Base-by-base conservation (phyloP, 2,329 filamentous ascomycete genomes). In the Onygena corvina region DNA sequence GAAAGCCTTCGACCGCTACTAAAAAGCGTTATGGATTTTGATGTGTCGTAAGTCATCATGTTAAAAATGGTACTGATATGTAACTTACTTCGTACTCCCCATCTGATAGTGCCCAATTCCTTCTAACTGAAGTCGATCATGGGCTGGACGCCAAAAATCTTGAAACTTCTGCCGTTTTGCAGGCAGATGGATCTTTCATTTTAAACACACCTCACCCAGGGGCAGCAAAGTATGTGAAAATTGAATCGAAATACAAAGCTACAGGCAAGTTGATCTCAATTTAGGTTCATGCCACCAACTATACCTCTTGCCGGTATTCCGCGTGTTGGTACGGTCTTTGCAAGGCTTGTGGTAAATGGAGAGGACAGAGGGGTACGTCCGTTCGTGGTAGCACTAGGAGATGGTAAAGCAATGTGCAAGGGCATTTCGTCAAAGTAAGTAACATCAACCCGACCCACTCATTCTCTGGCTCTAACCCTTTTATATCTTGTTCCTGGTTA, bases 41-140 rank as follows among this genome's bases (percentile, higher is more conserved):
- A 49, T 11, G 35, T 42, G 12, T 49, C 47, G 47, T 49, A 40
- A 49, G 47, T 12, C n/a, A 16, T n/a, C 12, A 21, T 18, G 14
- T 16, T 16, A 11, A 8, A 38, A 18, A 38, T 38, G 14, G 3
- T 18, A 8, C 30, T 31, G 30, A 31, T 31, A 31, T 7, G 4
- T 38, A n/a, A 21, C n/a, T 16, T 38, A 16, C n/a, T 16, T 3
- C 20, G 9, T 18, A 18, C 20, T 38, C 35, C 14, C n/a, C n/a
- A 11, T 38, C 8, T 27, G 12, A 29, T 40, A 49, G 47, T 6
- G 33, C 47, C 7, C 47, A 49, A 27, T 49, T 49, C 25, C 18
- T 49, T 23, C 33, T 49, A n/a, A 49, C 47, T n/a, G 47, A 49
- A 31, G 47, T 23, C 21, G 33, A 35, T 23, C 47, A 49, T 29